Conservation (phyloP, 768 basidiomycete genomes). For the Lentinula raphanica region DNA sequence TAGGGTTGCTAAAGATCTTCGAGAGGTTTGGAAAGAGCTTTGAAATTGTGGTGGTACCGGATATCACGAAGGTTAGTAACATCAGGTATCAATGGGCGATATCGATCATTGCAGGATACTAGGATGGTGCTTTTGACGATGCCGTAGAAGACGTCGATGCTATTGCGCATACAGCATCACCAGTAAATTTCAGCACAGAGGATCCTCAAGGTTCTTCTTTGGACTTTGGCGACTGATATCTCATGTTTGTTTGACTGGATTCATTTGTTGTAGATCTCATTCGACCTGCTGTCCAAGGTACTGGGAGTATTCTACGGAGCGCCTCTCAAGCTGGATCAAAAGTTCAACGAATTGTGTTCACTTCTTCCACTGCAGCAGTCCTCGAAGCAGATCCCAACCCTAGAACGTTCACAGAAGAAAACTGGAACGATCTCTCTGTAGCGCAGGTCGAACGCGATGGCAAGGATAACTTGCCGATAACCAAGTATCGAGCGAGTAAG, state of each 20-base stretch:
- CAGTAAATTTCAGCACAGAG: constrained; percentile 32
- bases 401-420: constrained; percentile 36
- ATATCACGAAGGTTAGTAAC: constrained; percentile 62
- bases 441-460: constrained; percentile 45
- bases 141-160: constrained; percentile 58
- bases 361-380: constrained; percentile 55
- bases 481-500: constrained; percentile 60
- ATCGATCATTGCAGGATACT: background rate
- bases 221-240: no score
- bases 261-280: constrained; percentile 23
- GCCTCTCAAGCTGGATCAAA: constrained; percentile 30
- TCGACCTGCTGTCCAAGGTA: constrained; percentile 33
- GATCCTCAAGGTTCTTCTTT: constrained; percentile 27
- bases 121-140: constrained; percentile 55
- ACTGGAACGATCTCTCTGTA: constrained; percentile 58
- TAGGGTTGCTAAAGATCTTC: constrained; percentile 51
- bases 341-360: constrained; percentile 59
- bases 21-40: constrained; percentile 50
- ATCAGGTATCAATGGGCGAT: background rate
- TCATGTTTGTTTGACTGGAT: no score
- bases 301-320: constrained; percentile 27
- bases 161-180: constrained; percentile 51
- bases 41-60: constrained; percentile 62
- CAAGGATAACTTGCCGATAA: constrained; percentile 27
- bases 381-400: constrained; percentile 21